phyloP scores from a whole-genome alignment of 106 monocot genomes.

The Dioscorea zingiberensis region DNA sequence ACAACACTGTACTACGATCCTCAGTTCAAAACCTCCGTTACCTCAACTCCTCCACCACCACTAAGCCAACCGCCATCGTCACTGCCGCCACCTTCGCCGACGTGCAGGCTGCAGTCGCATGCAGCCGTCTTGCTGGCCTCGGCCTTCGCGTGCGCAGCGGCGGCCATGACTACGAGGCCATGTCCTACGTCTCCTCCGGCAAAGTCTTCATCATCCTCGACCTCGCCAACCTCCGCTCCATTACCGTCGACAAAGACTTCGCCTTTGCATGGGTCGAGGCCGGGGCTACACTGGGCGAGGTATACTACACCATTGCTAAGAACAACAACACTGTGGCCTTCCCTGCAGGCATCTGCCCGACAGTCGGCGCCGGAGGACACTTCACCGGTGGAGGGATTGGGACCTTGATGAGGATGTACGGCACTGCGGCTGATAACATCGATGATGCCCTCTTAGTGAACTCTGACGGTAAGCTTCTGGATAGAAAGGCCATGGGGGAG shows the following conservation, averaged over 20 bases:
- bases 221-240: conserved; percentile 6
- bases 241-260: conserved; percentile 3
- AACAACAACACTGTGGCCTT: background rate
- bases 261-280: conserved; percentile 14
- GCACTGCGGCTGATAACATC: conserved; percentile 15
- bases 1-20: conserved; percentile 8
- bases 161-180: conserved; percentile 29
- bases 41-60: conserved; percentile 3
- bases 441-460: conserved; percentile 13
- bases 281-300: conserved; percentile 18
- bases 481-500: conserved; percentile 19
- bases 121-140: conserved; percentile 6
- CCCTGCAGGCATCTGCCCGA: conserved; percentile 15
- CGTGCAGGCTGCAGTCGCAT: conserved; percentile 20
- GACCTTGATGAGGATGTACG: conserved; percentile 8
- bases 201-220: conserved; percentile 9
- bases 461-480: conserved; percentile 1
- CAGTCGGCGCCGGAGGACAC: conserved; percentile 17
- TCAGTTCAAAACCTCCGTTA: conserved; percentile 23
- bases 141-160: conserved; percentile 18
- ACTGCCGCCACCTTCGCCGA: conserved; percentile 10
- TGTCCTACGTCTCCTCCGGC: conserved; percentile 6
- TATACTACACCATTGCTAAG: conserved; percentile 2
- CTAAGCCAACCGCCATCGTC: conserved; percentile 18
- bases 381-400: conserved; percentile 20